Base-by-base conservation (phyloP, 73 alveolate genomes). In the Vitrella brassicaformis region DNA sequence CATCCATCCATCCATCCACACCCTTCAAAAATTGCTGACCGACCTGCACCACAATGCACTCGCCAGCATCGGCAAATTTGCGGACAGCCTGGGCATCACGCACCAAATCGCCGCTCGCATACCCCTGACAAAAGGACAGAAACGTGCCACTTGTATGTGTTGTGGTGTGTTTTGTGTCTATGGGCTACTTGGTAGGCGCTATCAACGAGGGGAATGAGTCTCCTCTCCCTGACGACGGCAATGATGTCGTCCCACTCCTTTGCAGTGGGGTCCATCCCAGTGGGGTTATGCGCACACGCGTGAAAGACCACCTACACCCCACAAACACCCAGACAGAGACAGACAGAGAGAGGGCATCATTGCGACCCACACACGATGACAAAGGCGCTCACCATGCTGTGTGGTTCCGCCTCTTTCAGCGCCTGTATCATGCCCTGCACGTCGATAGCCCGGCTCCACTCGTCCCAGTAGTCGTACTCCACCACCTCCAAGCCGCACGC, bases 271-370 rank as follows among this genome's bases (percentile, higher is more conserved):
- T 95, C 99, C 31, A 83, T 90, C 28, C 99, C 99, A 14, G 99
- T 95, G 66, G 99, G 99, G 83, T 95, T 95, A 80, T 95, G 99
- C 0, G 98, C 99, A 85, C 99, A 95, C 64, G 92, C 96, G 78
- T 95, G 99, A 70, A 95, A 85, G 65, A 95, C 84, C 25, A 95
- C n/a, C n/a, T n/a, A n/a, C n/a, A n/a, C n/a, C n/a, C n/a, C n/a
- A n/a, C n/a, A n/a, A n/a, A n/a, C n/a, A n/a, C n/a, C n/a, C n/a
- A n/a, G n/a, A n/a, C n/a, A n/a, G n/a, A n/a, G n/a, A n/a, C n/a
- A n/a, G n/a, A n/a, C n/a, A n/a, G n/a, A n/a, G n/a, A n/a, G n/a
- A n/a, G n/a, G n/a, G n/a, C n/a, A n/a, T n/a, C n/a, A n/a, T n/a
- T n/a, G n/a, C n/a, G n/a, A n/a, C n/a, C n/a, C n/a, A n/a, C n/a